These are phyloP conservation scores for Sarcocystis neurona DNA, from an alignment of 169 alveolate species.

Conservation along the genomic window DNA sequence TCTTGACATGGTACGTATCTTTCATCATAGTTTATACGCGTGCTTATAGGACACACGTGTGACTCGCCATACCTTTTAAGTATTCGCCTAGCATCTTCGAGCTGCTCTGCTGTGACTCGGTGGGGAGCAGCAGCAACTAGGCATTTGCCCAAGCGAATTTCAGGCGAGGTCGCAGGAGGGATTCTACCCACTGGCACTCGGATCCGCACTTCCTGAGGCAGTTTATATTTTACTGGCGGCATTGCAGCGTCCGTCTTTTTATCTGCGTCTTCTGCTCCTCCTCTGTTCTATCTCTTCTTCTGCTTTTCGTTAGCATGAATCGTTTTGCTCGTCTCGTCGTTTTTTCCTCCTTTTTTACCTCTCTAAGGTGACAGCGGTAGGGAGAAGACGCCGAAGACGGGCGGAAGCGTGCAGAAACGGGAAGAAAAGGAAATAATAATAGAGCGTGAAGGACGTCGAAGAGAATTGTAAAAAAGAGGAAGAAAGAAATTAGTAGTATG, in stretches of 20 bases:
- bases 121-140: conserved; percentile 64
- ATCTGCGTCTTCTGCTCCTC: background rate
- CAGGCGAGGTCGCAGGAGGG: conserved; percentile 55
- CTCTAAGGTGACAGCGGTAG: background rate
- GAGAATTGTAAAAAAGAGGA: background rate
- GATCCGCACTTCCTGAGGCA: conserved; percentile 63
- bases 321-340: too few species aligned
- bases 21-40: too few species aligned
- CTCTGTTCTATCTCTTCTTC: background rate
- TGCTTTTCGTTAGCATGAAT: too few species aligned
- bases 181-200: conserved; percentile 65
- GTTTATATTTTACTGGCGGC: conserved; percentile 58
- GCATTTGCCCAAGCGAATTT: conserved; percentile 55
- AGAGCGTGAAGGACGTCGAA: background rate
- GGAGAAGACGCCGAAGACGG: background rate
- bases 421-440: too few species aligned
- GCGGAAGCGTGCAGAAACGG: background rate
- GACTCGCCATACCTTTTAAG: conserved; percentile 33
- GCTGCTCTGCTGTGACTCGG: conserved; percentile 64
- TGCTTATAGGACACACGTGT: too few species aligned
- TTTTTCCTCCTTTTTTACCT: background rate
- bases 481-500: background rate
- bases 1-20: too few species aligned
- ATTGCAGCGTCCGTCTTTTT: background rate
- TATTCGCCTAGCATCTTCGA: conserved; percentile 62